These are phyloP conservation scores for Camelina laxa DNA, from an alignment of 345 rosid genomes.

Conservation along the genomic window DNA sequence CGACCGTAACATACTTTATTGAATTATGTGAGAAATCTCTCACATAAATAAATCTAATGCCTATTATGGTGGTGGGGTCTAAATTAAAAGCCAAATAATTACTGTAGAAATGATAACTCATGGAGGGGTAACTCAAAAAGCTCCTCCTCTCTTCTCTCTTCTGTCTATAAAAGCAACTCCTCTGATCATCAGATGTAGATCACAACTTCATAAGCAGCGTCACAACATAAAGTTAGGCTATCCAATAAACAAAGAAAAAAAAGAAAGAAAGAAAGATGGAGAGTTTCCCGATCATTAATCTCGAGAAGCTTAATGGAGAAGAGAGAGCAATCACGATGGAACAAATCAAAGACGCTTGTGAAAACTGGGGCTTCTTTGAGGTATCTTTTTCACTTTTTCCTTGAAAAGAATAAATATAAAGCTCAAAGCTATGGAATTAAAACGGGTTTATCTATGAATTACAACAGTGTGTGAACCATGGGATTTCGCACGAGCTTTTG, in stretches of 20 bases:
- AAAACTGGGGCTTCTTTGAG: constrained; percentile 99
- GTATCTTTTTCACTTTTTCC: constrained; percentile 36
- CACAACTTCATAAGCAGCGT: constrained; percentile 24
- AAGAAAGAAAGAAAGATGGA: constrained; percentile 51
- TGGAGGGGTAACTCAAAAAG: constrained; percentile 35
- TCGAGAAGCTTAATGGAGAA: constrained; percentile 70
- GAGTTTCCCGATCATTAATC: constrained; percentile 68
- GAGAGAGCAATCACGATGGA: constrained; percentile 65
- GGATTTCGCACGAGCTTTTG: constrained; percentile 65
- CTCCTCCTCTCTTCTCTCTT: constrained; percentile 27
- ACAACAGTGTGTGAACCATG: constrained; percentile 73
- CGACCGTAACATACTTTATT: neutral
- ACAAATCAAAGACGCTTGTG: constrained; percentile 89
- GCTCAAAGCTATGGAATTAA: neutral
- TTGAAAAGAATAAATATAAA: neutral
- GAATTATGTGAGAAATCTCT: neutral
- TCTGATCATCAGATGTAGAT: constrained; percentile 23
- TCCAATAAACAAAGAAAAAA: neutral
- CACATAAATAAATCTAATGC: neutral
- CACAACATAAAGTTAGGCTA: constrained; percentile 34
- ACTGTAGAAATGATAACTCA: constrained; percentile 34
- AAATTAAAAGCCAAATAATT: constrained; percentile 4
- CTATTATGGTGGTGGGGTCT: constrained; percentile 24
- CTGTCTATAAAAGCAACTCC: constrained; percentile 34
- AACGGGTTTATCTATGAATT: too few relatives aligned